A percentile compares a stretch with the other conserved stretches of the same genome.
These are phyloP conservation scores for Nakataea oryzae DNA, from an alignment of 2,329 filamentous ascomycete genomes.

Conservation along the genomic window DNA sequence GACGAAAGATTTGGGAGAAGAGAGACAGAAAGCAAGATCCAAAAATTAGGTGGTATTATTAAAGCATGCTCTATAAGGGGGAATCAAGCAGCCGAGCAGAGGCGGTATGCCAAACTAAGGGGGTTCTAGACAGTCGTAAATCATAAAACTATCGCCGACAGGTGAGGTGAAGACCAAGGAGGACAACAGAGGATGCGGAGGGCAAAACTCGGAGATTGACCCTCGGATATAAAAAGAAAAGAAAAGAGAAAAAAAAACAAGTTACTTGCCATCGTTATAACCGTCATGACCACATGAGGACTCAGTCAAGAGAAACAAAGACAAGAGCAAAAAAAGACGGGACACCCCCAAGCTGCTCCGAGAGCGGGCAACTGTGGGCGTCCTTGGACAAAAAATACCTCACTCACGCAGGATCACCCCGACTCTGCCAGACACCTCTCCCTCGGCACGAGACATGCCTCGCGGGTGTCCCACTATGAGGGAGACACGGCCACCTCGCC, in stretches of 20 bases:
- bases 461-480: background rate
- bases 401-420: background rate
- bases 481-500: constrained; percentile 19
- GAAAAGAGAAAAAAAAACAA: background rate
- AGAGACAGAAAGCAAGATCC: too few relatives aligned
- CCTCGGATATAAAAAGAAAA: background rate
- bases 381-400: background rate
- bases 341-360: background rate
- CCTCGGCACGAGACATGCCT: background rate
- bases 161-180: background rate
- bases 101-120: background rate
- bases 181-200: too few relatives aligned
- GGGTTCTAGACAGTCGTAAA: background rate
- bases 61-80: background rate
- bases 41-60: background rate
- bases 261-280: background rate
- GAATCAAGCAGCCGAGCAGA: background rate
- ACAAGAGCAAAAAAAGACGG: background rate
- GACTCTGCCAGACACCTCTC: background rate
- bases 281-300: background rate
- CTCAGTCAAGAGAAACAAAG: background rate
- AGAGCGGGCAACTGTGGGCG: background rate
- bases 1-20: too few relatives aligned
- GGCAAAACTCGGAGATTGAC: too few relatives aligned
- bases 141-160: background rate